These are phyloP conservation scores for Lomentospora prolificans DNA, from an alignment of 2,329 filamentous ascomycete genomes.

Conservation along the genomic window DNA sequence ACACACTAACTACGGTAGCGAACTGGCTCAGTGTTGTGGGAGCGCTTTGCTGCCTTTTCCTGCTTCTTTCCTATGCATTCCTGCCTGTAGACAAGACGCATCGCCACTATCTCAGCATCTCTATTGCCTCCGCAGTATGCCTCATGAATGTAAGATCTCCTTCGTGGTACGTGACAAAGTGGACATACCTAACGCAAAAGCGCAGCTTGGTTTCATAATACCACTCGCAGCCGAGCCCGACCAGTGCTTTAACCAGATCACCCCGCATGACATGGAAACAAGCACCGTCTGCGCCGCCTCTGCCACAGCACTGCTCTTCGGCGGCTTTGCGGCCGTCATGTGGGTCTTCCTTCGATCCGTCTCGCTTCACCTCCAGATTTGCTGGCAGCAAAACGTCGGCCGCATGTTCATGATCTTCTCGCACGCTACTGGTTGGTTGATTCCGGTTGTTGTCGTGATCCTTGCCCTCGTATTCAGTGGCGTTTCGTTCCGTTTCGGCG, in stretches of 20 bases:
- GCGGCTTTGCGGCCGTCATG: constrained; percentile 73
- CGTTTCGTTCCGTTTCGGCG: constrained; percentile 87
- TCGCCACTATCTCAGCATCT: constrained; percentile 87
- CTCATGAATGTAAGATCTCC: constrained; percentile 63
- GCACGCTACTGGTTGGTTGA: constrained; percentile 71
- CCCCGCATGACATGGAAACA: constrained; percentile 83
- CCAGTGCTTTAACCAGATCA: constrained; percentile 83
- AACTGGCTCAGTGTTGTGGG: constrained; percentile 76
- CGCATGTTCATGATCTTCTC: constrained; percentile 82
- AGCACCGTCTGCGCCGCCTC: constrained; percentile 78
- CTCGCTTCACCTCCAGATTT: constrained; percentile 93
- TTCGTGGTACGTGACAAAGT: neutral
- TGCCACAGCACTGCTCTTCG: constrained; percentile 74
- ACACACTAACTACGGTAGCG: constrained; percentile 51
- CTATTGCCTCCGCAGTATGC: constrained; percentile 64
- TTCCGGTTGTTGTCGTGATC: constrained; percentile 66
- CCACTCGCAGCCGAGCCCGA: constrained; percentile 69
- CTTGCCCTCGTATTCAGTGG: constrained; percentile 76
- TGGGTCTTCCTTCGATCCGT: constrained; percentile 89
- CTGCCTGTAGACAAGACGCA: constrained; percentile 83
- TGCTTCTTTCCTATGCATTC: constrained; percentile 69
- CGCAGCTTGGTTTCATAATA: constrained; percentile 78
- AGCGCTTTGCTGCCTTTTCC: constrained; percentile 60
- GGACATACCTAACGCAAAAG: neutral
- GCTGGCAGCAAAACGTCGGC: constrained; percentile 89